Evolutionary conservation across 2,329 filamentous ascomycete species (phyloP), one percentile per base, ranked within the genome.

Genomic region (Trichocomaceae sp.): DNA sequence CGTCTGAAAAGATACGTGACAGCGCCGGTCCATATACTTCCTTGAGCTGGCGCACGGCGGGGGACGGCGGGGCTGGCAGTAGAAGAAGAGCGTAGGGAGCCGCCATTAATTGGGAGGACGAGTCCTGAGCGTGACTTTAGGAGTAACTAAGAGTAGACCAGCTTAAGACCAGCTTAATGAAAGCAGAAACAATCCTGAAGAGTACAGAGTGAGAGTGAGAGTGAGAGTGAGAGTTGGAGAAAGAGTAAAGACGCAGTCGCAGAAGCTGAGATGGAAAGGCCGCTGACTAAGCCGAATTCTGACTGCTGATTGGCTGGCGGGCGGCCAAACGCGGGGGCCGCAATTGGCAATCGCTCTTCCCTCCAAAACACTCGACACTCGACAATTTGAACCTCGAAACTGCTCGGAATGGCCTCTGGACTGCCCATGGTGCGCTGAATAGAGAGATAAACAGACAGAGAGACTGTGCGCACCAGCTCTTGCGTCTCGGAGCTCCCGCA

Each of bases 21-120:
- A 88, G 68, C 2, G 84, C 71, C n/a, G 77, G 75, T 33, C 78
- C 77, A 66, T 88, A 88, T 44, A 82, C 80, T 29, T 79, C 77
- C 57, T 75, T 77, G 58, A 89, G 73, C 1, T 78, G 67, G 10
- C 72, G 65, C 46, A 77, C 73, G 13, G 73, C 77, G 48, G 78
- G 72, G 8, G 83, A 81, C 29, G 76, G 73, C 26, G 85, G 83
- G 48, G 85, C 83, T 44, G 80, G 77, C 17, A 86, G 81, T 52
- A 89, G 75, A 15, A 89, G 75, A 35, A 89, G 76, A 22, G 64
- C 64, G 61, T 68, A 64, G 54, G 64, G 57, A 44, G 44, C 49
- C 45, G 50, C 54, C 54, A 41, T 45, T 20, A 45, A 31, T 57
- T 39, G 23, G 31, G 33, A 29, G 33, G 42, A 22, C 23, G 23